phyloP scores from a whole-genome alignment of 306 rosid genomes.

The Cucumis melo region DNA sequence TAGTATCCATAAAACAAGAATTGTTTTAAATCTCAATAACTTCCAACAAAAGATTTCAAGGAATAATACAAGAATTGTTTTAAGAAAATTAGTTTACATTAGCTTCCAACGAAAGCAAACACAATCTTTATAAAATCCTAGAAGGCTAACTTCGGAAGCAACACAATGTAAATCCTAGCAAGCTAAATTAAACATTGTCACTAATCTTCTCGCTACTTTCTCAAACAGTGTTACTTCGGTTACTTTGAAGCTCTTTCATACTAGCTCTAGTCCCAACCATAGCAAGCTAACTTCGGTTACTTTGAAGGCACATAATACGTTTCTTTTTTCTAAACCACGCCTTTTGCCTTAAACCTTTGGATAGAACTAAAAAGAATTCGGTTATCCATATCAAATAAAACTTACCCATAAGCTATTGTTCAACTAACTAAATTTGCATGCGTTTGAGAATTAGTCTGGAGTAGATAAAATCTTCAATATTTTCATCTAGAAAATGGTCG shows the following conservation, averaged over 20 bases:
- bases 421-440: not conserved
- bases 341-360: not conserved
- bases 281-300: too few relatives aligned
- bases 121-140: not conserved
- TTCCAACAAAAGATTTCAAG: not conserved
- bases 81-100: too few relatives aligned
- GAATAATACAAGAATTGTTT: too few relatives aligned
- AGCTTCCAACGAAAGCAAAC: not conserved
- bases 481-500: not conserved
- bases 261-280: not conserved
- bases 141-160: not conserved
- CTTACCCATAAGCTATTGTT: not conserved
- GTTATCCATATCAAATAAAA: not conserved
- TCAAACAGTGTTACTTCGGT: not conserved
- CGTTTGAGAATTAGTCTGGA: not conserved
- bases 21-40: too few relatives aligned
- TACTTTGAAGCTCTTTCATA: not conserved
- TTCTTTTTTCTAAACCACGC: not conserved
- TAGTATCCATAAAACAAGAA: too few relatives aligned
- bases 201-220: not conserved
- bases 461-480: not conserved
- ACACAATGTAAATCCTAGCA: not conserved
- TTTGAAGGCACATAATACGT: not conserved
- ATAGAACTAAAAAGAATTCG: not conserved
- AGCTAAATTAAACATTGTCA: not conserved